Base-by-base conservation (phyloP, 345 rosid genomes). In the Laguncularia racemosa region DNA sequence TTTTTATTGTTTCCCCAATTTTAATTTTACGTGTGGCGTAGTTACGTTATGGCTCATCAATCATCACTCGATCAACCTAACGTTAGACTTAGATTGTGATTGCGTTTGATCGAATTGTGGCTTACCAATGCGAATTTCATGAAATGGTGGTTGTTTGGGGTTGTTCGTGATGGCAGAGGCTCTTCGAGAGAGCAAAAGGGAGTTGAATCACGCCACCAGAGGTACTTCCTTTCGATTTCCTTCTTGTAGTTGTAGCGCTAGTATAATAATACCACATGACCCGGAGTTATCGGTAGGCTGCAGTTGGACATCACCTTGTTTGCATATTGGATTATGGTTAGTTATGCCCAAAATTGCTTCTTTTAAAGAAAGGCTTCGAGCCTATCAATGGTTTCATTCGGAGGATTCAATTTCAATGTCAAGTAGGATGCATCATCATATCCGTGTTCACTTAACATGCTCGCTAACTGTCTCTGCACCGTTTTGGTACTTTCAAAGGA, bases 191-290 rank as follows among this genome's bases (percentile, higher is more conserved):
- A 92, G 96, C 64, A 92, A 86, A 66, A 76, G 91, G 64, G 95
- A 89, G 73, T 83, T 92, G 96, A 73, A 81, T 60, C 78, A 84
- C 58, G 96, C 98, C 63, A 84, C 91, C 13, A 81, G 98, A 84
- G 98, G 98, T 92, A 75, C 45, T 57, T 56, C 0, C 48, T 11
- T 13, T 5, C 16, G 13, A 50, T 58, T 1, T 44, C 23, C 53
- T 65, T 46, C 43, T 46, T 46, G 33, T 53, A 3, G 20, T 59
- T 47, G 59, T 4, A 48, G 48, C 47, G 9, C 15, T 55, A 9
- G 21, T 56, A 20, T 19, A 40, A 19, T 44, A 4, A 26, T 16
- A 23, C 20, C 21, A 17, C 4, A 44, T 40, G 26, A 15, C 20
- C 20, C 12, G 33, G 48, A 6, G 60, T 33, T 2, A 19, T 33